These are phyloP conservation scores for Syncephalis fuscata DNA, from an alignment of 371 early-diverging fungal species.

Conservation along the genomic window DNA sequence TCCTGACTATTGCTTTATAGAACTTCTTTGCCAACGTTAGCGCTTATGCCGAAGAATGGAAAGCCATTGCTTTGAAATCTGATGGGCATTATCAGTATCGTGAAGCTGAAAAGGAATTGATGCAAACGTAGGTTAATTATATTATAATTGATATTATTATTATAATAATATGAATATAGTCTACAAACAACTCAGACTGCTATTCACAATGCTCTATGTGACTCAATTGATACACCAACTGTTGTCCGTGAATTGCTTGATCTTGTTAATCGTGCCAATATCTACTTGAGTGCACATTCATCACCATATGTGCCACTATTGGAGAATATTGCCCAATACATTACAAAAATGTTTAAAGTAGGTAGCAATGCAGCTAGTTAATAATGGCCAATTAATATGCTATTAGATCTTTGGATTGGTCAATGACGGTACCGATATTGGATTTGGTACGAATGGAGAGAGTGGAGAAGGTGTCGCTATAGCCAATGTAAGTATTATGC, in stretches of 20 bases:
- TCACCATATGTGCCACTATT: slow-evolving; percentile 29
- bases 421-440: slow-evolving; percentile 32
- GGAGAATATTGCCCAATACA: slow-evolving; percentile 62
- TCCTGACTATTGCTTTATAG: slow-evolving; percentile 8
- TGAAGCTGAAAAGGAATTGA: slow-evolving; percentile 42
- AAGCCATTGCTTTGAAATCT: slow-evolving; percentile 20
- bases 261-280: slow-evolving; percentile 64
- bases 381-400: not conserved
- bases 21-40: slow-evolving; percentile 78
- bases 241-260: slow-evolving; percentile 71
- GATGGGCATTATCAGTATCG: slow-evolving; percentile 53
- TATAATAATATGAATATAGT: slow-evolving; percentile 6
- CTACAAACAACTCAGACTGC: slow-evolving; percentile 38
- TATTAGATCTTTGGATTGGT: slow-evolving; percentile 49
- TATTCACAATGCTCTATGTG: slow-evolving; percentile 81
- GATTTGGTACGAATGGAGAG: slow-evolving; percentile 21
- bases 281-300: slow-evolving; percentile 43
- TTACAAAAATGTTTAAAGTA: slow-evolving; percentile 59
- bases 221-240: slow-evolving; percentile 84
- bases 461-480: slow-evolving; percentile 17
- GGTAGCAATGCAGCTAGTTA: slow-evolving; percentile 4
- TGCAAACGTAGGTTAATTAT: slow-evolving; percentile 17
- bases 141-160: not conserved
- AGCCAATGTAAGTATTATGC: slow-evolving; percentile 7
- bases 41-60: slow-evolving; percentile 48